phyloP scores from a whole-genome alignment of 345 rosid genomes.

The Luvunga scandens region DNA sequence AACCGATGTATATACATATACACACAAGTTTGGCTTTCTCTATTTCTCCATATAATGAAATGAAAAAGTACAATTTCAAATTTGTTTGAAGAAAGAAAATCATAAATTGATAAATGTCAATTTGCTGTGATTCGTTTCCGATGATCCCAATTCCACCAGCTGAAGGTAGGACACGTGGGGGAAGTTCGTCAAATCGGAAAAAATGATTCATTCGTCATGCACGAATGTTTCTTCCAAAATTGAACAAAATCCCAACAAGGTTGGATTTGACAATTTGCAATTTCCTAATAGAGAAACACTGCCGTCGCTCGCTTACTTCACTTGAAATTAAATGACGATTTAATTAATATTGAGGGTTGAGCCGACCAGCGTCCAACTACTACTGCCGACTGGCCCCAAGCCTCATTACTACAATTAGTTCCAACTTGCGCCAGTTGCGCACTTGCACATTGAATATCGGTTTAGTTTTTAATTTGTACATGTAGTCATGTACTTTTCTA shows the following conservation, averaged over 20 bases:
- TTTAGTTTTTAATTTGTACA: not conserved
- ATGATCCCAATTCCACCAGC: not conserved
- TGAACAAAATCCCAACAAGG: not conserved
- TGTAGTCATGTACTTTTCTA: too few relatives aligned
- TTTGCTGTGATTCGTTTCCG: not conserved
- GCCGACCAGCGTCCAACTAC: constrained; percentile 14
- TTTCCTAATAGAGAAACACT: too few relatives aligned
- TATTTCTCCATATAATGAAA: too few relatives aligned
- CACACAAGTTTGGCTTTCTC: too few relatives aligned
- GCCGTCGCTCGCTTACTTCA: too few relatives aligned
- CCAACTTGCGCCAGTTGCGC: not conserved
- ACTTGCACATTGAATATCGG: not conserved
- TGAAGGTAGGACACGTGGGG: not conserved
- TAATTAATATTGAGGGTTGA: not conserved
- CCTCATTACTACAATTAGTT: not conserved
- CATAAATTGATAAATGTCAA: not conserved
- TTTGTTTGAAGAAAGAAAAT: too few relatives aligned
- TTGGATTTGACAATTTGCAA: not conserved
- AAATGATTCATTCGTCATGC: too few relatives aligned
- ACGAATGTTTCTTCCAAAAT: not conserved
- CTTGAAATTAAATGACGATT: not conserved
- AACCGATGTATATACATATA: too few relatives aligned
- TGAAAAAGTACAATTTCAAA: too few relatives aligned
- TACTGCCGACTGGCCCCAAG: not conserved
- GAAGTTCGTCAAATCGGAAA: not conserved